Conservation (phyloP, 2,329 filamentous ascomycete genomes). For the Fusarium hostae region DNA sequence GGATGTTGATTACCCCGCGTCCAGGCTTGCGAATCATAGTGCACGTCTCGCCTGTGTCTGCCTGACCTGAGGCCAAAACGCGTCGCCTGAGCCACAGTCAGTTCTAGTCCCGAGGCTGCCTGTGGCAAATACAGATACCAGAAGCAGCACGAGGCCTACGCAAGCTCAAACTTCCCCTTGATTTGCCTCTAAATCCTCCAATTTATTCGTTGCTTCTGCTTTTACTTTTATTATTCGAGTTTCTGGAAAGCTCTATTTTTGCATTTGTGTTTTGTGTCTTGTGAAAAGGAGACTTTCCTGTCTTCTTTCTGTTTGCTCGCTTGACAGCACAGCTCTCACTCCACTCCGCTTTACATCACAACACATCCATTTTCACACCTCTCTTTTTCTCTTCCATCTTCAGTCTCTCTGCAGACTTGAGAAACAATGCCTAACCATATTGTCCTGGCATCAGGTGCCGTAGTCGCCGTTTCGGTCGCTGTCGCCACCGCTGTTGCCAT, state of each 20-base stretch:
- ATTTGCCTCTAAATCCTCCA: slow-evolving; percentile 27
- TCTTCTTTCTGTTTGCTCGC: slow-evolving; percentile 18
- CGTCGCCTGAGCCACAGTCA: slow-evolving; percentile 38
- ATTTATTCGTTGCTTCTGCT: slow-evolving; percentile 2
- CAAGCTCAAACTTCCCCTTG: slow-evolving; percentile 35
- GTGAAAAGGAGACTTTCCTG: not conserved
- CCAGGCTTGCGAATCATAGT: slow-evolving; percentile 40
- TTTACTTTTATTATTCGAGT: not conserved
- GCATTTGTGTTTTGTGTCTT: not conserved
- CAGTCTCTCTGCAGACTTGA: slow-evolving; percentile 16
- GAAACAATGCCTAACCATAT: slow-evolving; percentile 66
- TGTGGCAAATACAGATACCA: slow-evolving; percentile 32
- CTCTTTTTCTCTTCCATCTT: slow-evolving; percentile 15
- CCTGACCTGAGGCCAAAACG: slow-evolving; percentile 29
- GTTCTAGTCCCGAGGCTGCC: slow-evolving; percentile 21
- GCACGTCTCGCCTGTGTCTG: slow-evolving; percentile 16
- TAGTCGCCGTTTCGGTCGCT: slow-evolving; percentile 67
- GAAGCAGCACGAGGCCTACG: slow-evolving; percentile 33
- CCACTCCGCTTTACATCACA: slow-evolving; percentile 11
- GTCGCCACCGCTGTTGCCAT: slow-evolving; percentile 69
- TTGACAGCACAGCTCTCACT: slow-evolving; percentile 6
- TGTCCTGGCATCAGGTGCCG: slow-evolving; percentile 65
- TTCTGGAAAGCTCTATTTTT: slow-evolving; percentile 13
- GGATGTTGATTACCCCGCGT: slow-evolving; percentile 38
- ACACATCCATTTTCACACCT: not conserved